These are phyloP conservation scores for Penicillium fimorum DNA, from an alignment of 495 filamentous ascomycete genomes.

Conservation along the genomic window DNA sequence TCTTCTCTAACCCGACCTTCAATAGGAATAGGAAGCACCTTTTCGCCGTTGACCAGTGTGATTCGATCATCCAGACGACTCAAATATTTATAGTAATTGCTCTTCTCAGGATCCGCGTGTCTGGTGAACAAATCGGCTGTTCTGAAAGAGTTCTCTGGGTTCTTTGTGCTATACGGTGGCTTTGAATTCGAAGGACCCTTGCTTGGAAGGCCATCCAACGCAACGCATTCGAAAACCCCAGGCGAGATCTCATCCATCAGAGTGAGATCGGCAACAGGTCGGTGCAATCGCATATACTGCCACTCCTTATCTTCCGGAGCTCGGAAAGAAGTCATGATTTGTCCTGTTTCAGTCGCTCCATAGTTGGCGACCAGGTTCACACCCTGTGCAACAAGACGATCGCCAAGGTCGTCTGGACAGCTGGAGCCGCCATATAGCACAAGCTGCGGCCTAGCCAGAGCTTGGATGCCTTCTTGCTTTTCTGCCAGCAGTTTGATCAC, in stretches of 20 bases:
- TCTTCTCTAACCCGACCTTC: constrained; percentile 49
- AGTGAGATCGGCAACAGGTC: constrained; percentile 36
- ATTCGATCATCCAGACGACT: constrained; percentile 59
- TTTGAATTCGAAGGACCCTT: constrained; percentile 60
- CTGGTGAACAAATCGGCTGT: constrained; percentile 50
- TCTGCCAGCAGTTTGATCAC: constrained; percentile 54
- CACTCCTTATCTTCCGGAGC: constrained; percentile 56
- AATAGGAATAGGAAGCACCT: constrained; percentile 63
- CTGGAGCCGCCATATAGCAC: constrained; percentile 54
- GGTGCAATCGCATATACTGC: constrained; percentile 58
- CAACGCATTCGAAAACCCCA: constrained; percentile 58
- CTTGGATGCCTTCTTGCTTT: constrained; percentile 45
- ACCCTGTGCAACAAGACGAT: constrained; percentile 52
- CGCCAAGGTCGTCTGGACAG: constrained; percentile 56
- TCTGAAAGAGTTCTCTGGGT: constrained; percentile 41
- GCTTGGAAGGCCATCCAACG: constrained; percentile 60
- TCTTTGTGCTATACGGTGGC: constrained; percentile 54
- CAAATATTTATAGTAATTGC: constrained; percentile 58
- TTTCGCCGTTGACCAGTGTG: constrained; percentile 64
- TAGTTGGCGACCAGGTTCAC: constrained; percentile 56
- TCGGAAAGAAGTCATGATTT: constrained; percentile 54
- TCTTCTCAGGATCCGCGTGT: constrained; percentile 46
- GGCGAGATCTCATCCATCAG: constrained; percentile 55
- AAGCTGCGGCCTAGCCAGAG: constrained; percentile 41
- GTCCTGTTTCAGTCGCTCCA: constrained; percentile 54